Evolutionary conservation across 2,329 filamentous ascomycete genomes (phyloP), one percentile per base, ranked within the genome.

Genomic region (Pseudopyricularia javanii): DNA sequence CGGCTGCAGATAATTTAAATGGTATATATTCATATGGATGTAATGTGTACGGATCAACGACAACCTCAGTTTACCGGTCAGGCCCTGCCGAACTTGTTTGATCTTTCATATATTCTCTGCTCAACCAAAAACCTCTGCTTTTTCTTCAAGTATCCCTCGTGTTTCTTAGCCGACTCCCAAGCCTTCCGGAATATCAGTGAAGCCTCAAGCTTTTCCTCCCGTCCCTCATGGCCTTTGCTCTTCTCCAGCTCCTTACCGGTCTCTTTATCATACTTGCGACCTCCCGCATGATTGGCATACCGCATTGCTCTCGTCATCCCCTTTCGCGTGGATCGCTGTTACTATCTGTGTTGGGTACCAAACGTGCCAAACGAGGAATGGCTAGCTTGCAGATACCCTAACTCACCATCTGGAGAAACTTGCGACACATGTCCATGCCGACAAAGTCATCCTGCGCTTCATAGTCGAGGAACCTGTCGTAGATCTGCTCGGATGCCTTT

Each of bases 361-460:
- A n/a, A n/a, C n/a, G n/a, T n/a, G n/a, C n/a, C n/a, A n/a, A n/a
- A n/a, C n/a, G n/a, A n/a, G n/a, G n/a, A n/a, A n/a, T n/a, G n/a
- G n/a, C n/a, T n/a, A 40, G 6, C 2, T 43, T 20, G 37, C 17
- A 11, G n/a, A n/a, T n/a, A n/a, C n/a, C 1, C 22, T n/a, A 9
- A 43, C 37, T 43, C 37, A 43, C 37, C 80, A 83, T 84, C 62
- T 83, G 79, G 7, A 83, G 70, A 58, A 82, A 84, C 59, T 83
- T 84, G 26, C 79, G 68, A 17, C 72, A 65, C 79, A 83, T 83
- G 54, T 84, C 80, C 69, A 81, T 81, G 11, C 81, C 80, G 0
- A 83, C 76, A 53, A 84, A 80, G 61, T 83, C 80, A 3, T 65
- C 66, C 7, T 68, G 59, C 1, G 61, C 59, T n/a, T 75, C 67